Conservation (phyloP, 2,329 filamentous ascomycete species). For the Microdochium trichocladiopsis region DNA sequence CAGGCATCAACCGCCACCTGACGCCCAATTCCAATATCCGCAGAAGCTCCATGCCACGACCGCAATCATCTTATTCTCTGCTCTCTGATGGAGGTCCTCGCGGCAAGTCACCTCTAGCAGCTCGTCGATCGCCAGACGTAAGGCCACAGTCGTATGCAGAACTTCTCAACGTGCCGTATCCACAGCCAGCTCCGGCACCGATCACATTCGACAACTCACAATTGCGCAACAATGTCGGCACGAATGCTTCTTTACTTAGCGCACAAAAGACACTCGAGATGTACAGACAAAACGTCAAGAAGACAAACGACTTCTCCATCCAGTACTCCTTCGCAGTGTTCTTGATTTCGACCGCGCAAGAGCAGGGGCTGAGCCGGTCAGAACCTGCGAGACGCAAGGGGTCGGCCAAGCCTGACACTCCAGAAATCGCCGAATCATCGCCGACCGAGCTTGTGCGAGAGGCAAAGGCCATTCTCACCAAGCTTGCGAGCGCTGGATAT, state of each 20-base stretch:
- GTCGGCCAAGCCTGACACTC: slow-evolving; percentile 33
- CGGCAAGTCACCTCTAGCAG: slow-evolving; percentile 51
- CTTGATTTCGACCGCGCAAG: slow-evolving; percentile 81
- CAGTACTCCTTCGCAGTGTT: slow-evolving; percentile 97
- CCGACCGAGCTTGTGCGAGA: slow-evolving; percentile 72
- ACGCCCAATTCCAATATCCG: slow-evolving; percentile 50
- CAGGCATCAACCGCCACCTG: slow-evolving; percentile 53
- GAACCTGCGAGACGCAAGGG: slow-evolving; percentile 37
- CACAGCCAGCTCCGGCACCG: slow-evolving; percentile 64
- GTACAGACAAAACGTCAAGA: slow-evolving; percentile 96
- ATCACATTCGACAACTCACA: slow-evolving; percentile 73
- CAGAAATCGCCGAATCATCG: slow-evolving; percentile 31
- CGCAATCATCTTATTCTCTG: slow-evolving; percentile 69
- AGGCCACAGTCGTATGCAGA: slow-evolving; percentile 50
- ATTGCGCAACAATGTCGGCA: slow-evolving; percentile 72
- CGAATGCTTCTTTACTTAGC: slow-evolving; percentile 84
- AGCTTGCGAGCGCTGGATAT: slow-evolving; percentile 78
- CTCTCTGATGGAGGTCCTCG: slow-evolving; percentile 61
- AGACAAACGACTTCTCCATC: slow-evolving; percentile 82
- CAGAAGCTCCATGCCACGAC: slow-evolving; percentile 57
- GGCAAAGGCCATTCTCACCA: slow-evolving; percentile 82
- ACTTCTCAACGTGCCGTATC: slow-evolving; percentile 64
- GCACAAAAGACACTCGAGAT: slow-evolving; percentile 93
- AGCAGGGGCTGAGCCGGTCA: slow-evolving; percentile 55
- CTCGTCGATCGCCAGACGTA: slow-evolving; percentile 48